These are phyloP conservation scores for Kuraishia molischiana DNA, from an alignment of 805 yeast species.

Conservation along the genomic window DNA sequence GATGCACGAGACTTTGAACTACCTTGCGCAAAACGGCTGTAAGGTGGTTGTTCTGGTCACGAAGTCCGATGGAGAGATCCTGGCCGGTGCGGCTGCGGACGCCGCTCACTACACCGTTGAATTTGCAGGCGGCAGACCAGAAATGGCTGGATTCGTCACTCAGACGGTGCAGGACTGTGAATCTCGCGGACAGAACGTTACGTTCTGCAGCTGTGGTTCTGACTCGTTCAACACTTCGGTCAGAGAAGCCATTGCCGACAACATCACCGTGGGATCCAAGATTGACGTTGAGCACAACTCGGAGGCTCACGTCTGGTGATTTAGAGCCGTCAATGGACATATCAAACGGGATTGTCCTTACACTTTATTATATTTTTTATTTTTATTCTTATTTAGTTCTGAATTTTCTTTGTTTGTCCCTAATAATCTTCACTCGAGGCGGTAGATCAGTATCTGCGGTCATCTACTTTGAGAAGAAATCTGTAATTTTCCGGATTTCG, in stretches of 20 bases:
- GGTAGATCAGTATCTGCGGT: no score
- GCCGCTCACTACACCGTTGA: background rate
- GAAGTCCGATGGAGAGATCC: background rate
- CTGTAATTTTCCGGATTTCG: no score
- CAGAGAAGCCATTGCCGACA: conserved; percentile 1
- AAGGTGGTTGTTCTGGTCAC: background rate
- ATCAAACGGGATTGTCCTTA: no score
- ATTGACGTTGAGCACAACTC: background rate
- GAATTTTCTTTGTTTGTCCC: no score
- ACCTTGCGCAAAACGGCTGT: background rate
- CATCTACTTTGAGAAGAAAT: no score
- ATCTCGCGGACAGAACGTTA: background rate
- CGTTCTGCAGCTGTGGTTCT: conserved; percentile 6
- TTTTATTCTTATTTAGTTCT: no score
- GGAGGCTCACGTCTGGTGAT: background rate
- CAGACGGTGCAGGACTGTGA: background rate
- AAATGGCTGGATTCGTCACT: background rate
- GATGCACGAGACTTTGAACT: conserved; percentile 4
- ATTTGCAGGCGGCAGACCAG: background rate
- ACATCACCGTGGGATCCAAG: background rate
- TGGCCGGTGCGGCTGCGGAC: background rate
- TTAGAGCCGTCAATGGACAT: no score
- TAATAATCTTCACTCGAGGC: no score
- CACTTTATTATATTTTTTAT: no score
- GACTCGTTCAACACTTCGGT: conserved; percentile 5